Percentiles rank a stretch among this genome's conserved stretches.
Evolutionary conservation across 108 stramenopile species (phyloP).

Genomic region (Skeletonema grethae): DNA sequence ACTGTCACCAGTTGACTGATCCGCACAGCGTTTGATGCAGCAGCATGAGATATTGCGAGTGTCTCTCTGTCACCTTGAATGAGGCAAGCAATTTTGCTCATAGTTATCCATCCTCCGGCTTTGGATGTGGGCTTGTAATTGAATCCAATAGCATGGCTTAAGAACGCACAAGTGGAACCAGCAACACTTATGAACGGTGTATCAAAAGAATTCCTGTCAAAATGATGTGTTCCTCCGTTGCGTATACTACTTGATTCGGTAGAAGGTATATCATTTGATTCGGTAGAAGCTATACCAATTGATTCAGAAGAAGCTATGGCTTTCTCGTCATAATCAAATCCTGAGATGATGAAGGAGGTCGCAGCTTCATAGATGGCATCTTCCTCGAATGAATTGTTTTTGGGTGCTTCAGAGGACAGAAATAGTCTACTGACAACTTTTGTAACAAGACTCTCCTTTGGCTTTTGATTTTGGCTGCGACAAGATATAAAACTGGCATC

Average conservation of each 20-base stretch:
- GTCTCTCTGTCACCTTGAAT: conserved; percentile 47
- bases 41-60: conserved; percentile 26
- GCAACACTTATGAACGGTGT: conserved; percentile 20
- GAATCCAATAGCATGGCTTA: conserved; percentile 20
- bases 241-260: neutral
- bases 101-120: conserved; percentile 30
- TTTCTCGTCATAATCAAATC: conserved; percentile 27
- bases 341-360: conserved; percentile 47
- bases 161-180: conserved; percentile 36
- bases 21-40: conserved; percentile 28
- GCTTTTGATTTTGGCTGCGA: conserved; percentile 5
- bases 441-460: conserved; percentile 17
- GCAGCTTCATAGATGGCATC: conserved; percentile 51
- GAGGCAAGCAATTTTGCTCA: conserved; percentile 31
- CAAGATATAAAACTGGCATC: conserved; percentile 12
- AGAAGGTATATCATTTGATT: neutral
- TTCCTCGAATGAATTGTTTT: conserved; percentile 26
- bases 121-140: neutral
- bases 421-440: conserved; percentile 19
- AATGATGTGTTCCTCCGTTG: neutral
- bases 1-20: conserved; percentile 24
- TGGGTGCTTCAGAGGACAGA: neutral
- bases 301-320: neutral
- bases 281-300: neutral
- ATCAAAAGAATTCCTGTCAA: neutral